A percentile compares a stretch with the other conserved stretches of the same genome.
Evolutionary conservation across 2,329 filamentous ascomycete species (phyloP).

Genomic region (Camillea tinctor): DNA sequence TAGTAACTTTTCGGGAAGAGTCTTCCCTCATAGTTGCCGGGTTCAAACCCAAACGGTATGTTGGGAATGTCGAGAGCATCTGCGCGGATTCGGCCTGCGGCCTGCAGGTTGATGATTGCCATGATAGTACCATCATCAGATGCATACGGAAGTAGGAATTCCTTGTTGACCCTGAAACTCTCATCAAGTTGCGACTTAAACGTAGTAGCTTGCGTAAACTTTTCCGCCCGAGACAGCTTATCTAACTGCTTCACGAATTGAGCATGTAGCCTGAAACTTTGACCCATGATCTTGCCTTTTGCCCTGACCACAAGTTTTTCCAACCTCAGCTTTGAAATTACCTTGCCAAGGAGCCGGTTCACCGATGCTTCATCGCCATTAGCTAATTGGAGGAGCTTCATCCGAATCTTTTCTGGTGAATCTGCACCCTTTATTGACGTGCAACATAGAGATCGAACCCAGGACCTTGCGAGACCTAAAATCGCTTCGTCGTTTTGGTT

Average conservation of each 20-base stretch:
- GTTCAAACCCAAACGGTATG: conserved; percentile 69
- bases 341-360: conserved; percentile 46
- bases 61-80: conserved; percentile 54
- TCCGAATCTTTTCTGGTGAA: conserved; percentile 45
- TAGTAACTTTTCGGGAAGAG: conserved; percentile 65
- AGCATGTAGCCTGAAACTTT: conserved; percentile 63
- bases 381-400: conserved; percentile 52
- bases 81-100: conserved; percentile 55
- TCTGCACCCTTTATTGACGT: conserved; percentile 40
- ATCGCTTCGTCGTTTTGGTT: conserved; percentile 29
- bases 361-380: conserved; percentile 38
- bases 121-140: conserved; percentile 65
- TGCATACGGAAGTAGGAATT: conserved; percentile 31
- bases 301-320: conserved; percentile 58
- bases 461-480: conserved; percentile 51
- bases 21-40: conserved; percentile 69
- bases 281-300: conserved; percentile 57
- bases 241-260: conserved; percentile 56
- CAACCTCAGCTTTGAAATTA: conserved; percentile 47
- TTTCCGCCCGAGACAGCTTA: conserved; percentile 53
- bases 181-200: conserved; percentile 62
- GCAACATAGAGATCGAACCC: conserved; percentile 58
- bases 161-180: conserved; percentile 41
- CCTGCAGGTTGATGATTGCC: conserved; percentile 65
- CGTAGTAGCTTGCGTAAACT: conserved; percentile 56